Evolutionary conservation across 192 early-diverging fungal genomes (phyloP), one percentile per base, ranked within the genome.

Genomic region (Dissophora globulifera): DNA sequence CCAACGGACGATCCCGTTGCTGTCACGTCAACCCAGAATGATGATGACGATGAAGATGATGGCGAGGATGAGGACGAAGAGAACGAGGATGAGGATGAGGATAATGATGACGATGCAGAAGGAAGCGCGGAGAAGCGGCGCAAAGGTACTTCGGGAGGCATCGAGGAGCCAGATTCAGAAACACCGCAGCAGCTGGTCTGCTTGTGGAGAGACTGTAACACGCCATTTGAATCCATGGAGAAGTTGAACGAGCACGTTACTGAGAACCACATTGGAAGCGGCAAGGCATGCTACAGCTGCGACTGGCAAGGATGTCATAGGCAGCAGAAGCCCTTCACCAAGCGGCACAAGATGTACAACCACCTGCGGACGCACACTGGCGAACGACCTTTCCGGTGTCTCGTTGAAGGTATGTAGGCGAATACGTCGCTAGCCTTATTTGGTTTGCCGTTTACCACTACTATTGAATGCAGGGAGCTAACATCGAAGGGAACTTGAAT

Each of bases 321-420:
- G 65, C 54, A 53, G 32, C 50, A 70, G 31, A 82, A 82, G 67
- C 87, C 90, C 20, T 92, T 92, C 70, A 78, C 87, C 17, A 87
- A 90, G 69, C 66, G 89, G 10, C 89, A 90, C 58, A 92, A 92
- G 59, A 81, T 92, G 67, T 87, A 83, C 38, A 90, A 90, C 48
- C 91, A 92, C 60, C 63, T 90, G 64, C 85, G 91, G 13, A 89
- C 85, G 0, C 91, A 92, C 58, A 92, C 90, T 7, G 90, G 90
- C 30, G 90, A 92, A 79, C 80, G 85, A 25, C 91, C 91, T 22
- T 92, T 85, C 82, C 81, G 78, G 49, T 92, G 91, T 57, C 79
- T 82, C 19, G 78, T 83, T 13, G 71, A 82, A 25, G 87, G 83
- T 76, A 67, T 40, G 53, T 42, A 19, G 1, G 17, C 27, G 23